Evolutionary conservation across 2,329 filamentous ascomycete species (phyloP), one percentile per base, ranked within the genome.

Genomic region (Aquanectria penicillioides): DNA sequence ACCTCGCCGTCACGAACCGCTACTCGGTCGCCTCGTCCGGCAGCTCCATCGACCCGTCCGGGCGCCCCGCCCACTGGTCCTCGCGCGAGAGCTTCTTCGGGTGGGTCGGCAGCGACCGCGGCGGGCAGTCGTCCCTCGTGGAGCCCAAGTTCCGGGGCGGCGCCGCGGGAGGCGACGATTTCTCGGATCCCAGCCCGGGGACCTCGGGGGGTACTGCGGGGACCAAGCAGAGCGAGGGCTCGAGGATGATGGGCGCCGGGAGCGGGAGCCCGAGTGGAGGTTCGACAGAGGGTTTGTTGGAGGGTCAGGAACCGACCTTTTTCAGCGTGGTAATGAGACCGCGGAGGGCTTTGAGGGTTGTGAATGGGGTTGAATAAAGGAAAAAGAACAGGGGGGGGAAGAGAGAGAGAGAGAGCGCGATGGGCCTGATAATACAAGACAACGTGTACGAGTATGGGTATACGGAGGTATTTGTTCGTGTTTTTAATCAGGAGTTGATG

Each of bases 271-370:
- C 65, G 26, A 69, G 70, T 60, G 49, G 71, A 47, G 86, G 88
- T 54, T 86, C 89, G 67, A 68, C 67, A 0, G 69, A 71, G 41
- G 69, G 69, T 2, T 68, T 91, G 61, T 69, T 90, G 13, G 80
- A 78, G 4, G 86, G 85, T 0, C 81, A 86, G 59, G 88, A 92
- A 72, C 90, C 90, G 59, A 89, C 83, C 57, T 93, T 92, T 75
- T 87, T 90, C 73, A 89, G 83, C 46, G 87, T 91, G 23, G 75
- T 91, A 68, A 74, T 92, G 74, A 89, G 88, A 60, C 89, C 89
- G 18, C 80, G 88, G 68, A 78, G 89, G 69, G 91, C 88, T 67
- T 75, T 92, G 76, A 80, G 88, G 69, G 88, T 92, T 29, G 87
- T 91, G 18, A 92, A 92, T 44, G 76, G 73, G 12, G 72, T 72